Percentiles rank a stretch among this genome's conserved stretches.
phyloP scores from a whole-genome alignment of 441 rosid species.

The Arabidopsis hybrid region DNA sequence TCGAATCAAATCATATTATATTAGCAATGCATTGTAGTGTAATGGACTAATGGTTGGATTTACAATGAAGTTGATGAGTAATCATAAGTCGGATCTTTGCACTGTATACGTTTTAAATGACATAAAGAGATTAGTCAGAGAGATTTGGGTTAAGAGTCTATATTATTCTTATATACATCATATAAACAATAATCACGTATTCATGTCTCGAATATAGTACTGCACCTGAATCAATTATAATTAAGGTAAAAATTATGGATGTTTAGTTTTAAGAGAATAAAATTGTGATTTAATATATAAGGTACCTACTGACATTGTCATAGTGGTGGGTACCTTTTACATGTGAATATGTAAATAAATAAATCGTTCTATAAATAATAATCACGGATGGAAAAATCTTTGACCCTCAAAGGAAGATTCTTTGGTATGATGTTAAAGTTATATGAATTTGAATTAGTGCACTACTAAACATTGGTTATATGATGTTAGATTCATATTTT shows the following conservation, averaged over 20 bases:
- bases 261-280: constrained; percentile 7
- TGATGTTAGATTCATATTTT: neutral
- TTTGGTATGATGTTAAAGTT: neutral
- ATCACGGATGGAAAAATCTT: constrained; percentile 22
- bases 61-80: neutral
- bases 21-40: neutral
- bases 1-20: constrained; percentile 32
- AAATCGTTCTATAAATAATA: constrained; percentile 13
- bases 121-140: neutral
- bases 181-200: constrained; percentile 4
- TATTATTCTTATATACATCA: constrained; percentile 17
- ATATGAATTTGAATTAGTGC: constrained; percentile 35
- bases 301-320: constrained; percentile 34
- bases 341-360: constrained; percentile 31
- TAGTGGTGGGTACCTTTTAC: constrained; percentile 24
- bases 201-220: constrained; percentile 23
- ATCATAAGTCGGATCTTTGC: neutral
- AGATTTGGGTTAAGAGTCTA: neutral
- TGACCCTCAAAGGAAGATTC: constrained; percentile 30
- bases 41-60: neutral
- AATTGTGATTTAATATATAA: constrained; percentile 12
- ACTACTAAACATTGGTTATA: constrained; percentile 20
- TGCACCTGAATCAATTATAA: constrained; percentile 11
- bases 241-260: neutral
- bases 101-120: neutral